Evolutionary conservation across 179 eudicot species (phyloP), one percentile per base, ranked within the genome.

Genomic region (Gypsophila paniculata): DNA sequence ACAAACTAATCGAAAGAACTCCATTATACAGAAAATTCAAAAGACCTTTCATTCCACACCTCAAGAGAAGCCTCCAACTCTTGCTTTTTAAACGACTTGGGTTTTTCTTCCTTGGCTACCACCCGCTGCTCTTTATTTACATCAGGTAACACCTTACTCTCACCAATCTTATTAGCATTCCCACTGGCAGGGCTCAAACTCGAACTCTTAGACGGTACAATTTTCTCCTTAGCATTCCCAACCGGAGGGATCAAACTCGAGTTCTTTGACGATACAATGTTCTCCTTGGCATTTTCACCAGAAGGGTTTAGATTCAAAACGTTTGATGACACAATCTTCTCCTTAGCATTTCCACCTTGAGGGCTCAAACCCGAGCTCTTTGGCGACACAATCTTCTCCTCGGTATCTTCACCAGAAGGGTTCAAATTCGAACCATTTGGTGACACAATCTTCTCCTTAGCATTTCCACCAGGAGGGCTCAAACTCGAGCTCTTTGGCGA

Each of bases 1-100:
- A 64, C 29, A 39, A 44, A 58, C 22, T 46, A 61, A 29, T 15
- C 38, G 26, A 46, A 13, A 19, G 46, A 44, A 61, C 22, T 17
- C 64, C 22, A 46, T 36, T 61, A 19, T 51, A 57, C 75, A 12
- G 13, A 72, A 77, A 17, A 32, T 44, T 34, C n/a, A 58, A 46
- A 32, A 32, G 8, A 57, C 13, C 22, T 9, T 42, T 49, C 14
- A 61, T 66, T 14, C 22, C 58, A 75, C 81, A 91, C 99, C 97
- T 82, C 94, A 72, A 91, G 66, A 70, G 97, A 85, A 78, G 82
- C 79, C 74, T 81, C 85, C 73, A 94, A 78, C 77, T 91, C 92
- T 80, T 84, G 80, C 78, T 85, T 85, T 42, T 84, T 86, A 76
- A 74, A 13, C n/a, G 25, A 65, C 32, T 65, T 65, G 3, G 69